Base-by-base conservation (phyloP, 768 basidiomycete genomes). In the Gymnopilus dilepis region DNA sequence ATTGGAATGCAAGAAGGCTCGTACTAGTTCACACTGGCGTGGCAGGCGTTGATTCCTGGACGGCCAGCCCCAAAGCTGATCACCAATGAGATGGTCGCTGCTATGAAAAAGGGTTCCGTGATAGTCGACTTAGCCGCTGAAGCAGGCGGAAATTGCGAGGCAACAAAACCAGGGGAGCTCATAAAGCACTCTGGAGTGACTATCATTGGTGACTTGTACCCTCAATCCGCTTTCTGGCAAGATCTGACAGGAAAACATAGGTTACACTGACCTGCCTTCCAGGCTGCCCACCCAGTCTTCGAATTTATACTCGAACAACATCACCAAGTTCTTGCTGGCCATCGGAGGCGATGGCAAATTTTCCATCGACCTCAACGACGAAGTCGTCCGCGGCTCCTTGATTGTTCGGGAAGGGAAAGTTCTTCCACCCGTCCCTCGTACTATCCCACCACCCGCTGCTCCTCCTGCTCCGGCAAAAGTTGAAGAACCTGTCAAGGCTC, bases 61-160 rank as follows among this genome's bases (percentile, higher is more conserved):
- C 88, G 85, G 79, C 91, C 90, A 8, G 94, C 94, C 2, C 94
- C 94, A 0, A 95, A 88, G 71, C 73, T 95, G 43, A 93, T 95
- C 69, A 91, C 88, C 5, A 81, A 87, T 63, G 89, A 92, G 79
- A 94, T 95, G 90, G 82, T 95, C 13, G 84, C 87, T 40, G 90
- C 87, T n/a, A 94, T 95, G 94, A 94, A 91, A 67, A 92, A 91
- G 76, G 94, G 94, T 24, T 95, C 94, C 4, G 87, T 95, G 28
- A 85, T 95, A 55, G 93, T 95, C 26, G 94, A 95, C 73, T 72
- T 92, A 60, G 94, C 94, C 38, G 89, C 92, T 15, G 94, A 95
- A 76, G 84, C 92, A 45, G 93, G 94, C n/a, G 94, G 94, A 13
- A 95, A 95, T 64, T 95, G 94, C 67, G 89, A 87, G 67, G 88